These are phyloP conservation scores for Linnemannia zychae DNA, from an alignment of 192 early-diverging fungal species.

Conservation along the genomic window DNA sequence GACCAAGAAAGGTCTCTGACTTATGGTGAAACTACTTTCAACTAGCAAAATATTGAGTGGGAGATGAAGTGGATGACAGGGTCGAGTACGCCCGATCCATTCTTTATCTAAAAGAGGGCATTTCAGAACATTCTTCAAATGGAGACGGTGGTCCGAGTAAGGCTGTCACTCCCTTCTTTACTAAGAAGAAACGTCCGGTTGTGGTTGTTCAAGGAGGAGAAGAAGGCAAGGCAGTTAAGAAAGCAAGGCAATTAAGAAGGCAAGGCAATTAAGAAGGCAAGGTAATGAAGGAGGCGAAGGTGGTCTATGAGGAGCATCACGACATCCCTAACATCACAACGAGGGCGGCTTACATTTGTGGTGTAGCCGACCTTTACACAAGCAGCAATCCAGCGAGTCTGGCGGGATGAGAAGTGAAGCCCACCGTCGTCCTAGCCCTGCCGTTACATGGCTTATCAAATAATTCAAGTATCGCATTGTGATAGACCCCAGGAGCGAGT, in stretches of 20 bases:
- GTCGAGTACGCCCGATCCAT: background rate
- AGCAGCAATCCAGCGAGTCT: background rate
- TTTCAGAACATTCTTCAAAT: background rate
- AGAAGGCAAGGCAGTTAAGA: background rate
- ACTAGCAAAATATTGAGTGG: too few species aligned
- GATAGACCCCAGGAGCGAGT: background rate
- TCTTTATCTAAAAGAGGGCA: background rate
- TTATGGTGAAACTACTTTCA: too few species aligned
- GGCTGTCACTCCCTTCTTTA: background rate
- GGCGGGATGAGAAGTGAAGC: background rate
- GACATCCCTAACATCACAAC: background rate
- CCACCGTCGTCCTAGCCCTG: background rate
- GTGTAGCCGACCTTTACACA: slow-evolving; percentile 4
- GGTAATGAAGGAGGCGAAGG: too few species aligned
- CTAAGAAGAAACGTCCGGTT: background rate
- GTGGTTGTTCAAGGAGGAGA: background rate
- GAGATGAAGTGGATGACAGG: background rate
- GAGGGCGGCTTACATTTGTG: slow-evolving; percentile 6
- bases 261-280: too few species aligned
- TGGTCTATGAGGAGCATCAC: background rate
- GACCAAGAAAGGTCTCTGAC: too few species aligned
- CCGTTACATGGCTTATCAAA: background rate
- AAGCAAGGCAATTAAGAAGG: too few species aligned
- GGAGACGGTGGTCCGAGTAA: background rate
- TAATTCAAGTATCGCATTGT: background rate